A percentile compares a stretch with the other conserved stretches of the same genome.
Evolutionary conservation across 768 basidiomycete genomes (phyloP).

Genomic region (Coprinopsis sp.): DNA sequence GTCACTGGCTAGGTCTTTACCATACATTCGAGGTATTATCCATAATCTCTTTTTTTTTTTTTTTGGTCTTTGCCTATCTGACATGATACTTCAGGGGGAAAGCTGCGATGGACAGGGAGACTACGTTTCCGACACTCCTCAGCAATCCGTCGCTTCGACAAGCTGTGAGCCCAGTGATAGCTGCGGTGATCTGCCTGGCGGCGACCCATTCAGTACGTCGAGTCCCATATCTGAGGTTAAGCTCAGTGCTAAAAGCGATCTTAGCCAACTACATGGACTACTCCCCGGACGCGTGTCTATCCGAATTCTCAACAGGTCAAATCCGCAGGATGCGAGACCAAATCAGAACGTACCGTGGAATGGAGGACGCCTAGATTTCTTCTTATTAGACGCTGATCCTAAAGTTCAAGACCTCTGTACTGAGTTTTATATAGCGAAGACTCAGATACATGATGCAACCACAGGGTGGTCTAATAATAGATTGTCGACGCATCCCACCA

Average conservation of each 20-base stretch:
- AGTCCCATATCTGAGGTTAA: not conserved
- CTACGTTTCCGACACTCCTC: slow-evolving; percentile 41
- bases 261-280: slow-evolving; percentile 5
- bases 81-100: slow-evolving; percentile 7
- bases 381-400: too few relatives aligned
- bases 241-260: too few relatives aligned
- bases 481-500: too few relatives aligned
- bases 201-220: not conserved
- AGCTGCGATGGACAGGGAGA: slow-evolving; percentile 35
- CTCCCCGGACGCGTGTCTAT: not conserved
- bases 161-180: slow-evolving; percentile 34
- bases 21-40: slow-evolving; percentile 55
- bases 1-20: slow-evolving; percentile 56
- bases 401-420: too few relatives aligned
- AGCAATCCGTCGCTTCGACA: slow-evolving; percentile 37
- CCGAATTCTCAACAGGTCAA: slow-evolving; percentile 3
- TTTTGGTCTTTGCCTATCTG: not conserved
- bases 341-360: slow-evolving; percentile 34
- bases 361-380: slow-evolving; percentile 22
- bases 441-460: too few relatives aligned
- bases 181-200: slow-evolving; percentile 15
- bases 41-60: slow-evolving; percentile 1
- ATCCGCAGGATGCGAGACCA: not conserved
- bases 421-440: too few relatives aligned
- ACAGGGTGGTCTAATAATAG: too few relatives aligned